phyloP scores from a whole-genome alignment of 2,329 filamentous ascomycete species.

The Phialemonium atrogriseum region DNA sequence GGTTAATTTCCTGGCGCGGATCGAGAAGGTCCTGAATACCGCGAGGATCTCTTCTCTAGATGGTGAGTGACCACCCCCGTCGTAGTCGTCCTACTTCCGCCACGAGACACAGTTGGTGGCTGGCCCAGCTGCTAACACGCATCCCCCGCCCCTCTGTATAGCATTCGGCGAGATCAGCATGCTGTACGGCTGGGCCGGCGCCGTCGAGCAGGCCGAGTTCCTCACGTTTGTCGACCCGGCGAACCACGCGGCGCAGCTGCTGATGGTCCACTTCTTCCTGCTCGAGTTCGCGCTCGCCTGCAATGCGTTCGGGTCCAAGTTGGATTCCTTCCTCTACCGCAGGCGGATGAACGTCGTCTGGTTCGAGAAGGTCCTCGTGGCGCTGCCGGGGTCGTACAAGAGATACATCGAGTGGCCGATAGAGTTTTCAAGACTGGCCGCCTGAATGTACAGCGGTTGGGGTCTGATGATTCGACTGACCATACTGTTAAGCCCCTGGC shows the following conservation, averaged over 20 bases:
- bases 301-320: constrained; percentile 7
- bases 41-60: constrained; percentile 17
- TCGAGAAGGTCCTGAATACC: constrained; percentile 19
- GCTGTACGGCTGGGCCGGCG: constrained; percentile 20
- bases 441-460: too few relatives aligned
- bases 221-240: constrained; percentile 19
- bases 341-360: constrained; percentile 10
- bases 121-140: constrained; percentile 1
- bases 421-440: too few relatives aligned
- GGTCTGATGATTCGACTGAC: too few relatives aligned
- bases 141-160: constrained; percentile 4
- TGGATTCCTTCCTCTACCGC: constrained; percentile 9
- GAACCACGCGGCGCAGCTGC: constrained; percentile 23
- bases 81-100: too few relatives aligned
- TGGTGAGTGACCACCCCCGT: too few relatives aligned
- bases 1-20: constrained; percentile 19
- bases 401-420: constrained; percentile 12
- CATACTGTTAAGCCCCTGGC: too few relatives aligned
- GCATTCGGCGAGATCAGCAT: constrained; percentile 15
- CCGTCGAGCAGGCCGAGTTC: constrained; percentile 22
- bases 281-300: constrained; percentile 14
- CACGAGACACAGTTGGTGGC: too few relatives aligned
- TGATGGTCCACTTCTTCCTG: constrained; percentile 28
- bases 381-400: constrained; percentile 10
- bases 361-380: constrained; percentile 9